Evolutionary conservation across 2,329 filamentous ascomycete species (phyloP), one percentile per base, ranked within the genome.

Genomic region (Cryphonectria japonica): DNA sequence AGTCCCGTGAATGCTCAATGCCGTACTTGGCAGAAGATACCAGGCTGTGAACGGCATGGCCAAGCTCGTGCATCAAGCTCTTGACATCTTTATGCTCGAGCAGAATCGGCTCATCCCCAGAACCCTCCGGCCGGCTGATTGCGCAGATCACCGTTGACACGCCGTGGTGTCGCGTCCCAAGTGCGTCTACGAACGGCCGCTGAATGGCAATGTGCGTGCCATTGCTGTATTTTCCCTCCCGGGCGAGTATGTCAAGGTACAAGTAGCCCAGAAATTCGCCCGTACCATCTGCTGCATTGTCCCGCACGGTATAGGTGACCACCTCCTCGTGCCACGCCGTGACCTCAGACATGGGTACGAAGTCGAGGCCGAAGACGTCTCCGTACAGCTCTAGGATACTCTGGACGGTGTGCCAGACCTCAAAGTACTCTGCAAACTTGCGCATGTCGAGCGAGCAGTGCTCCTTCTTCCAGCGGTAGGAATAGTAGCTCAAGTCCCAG

Each of bases 11-110:
- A 26, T 65, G 62, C 34, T 34, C 7, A 65, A 46, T 41, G 8
- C 32, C 62, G n/a, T 65, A 65, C 62, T 65, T 65, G 1, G 62
- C 43, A 29, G 26, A 26, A n/a, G 62, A 43, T 3, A 65, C 39
- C 29, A 65, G n/a, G 29, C 46, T 41, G n/a, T 65, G 62, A 26
- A 65, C n/a, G n/a, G 62, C 62, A 34, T 65, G 62, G 4, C 39
- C 62, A 8, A 65, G 14, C 14, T 65, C 62, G 19, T 65, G 62
- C 22, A 65, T 37, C 26, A 65, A 14, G 26, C 32, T 46, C 29
- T 50, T 43, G 16, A 65, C 5, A 8, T 65, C 39, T 19, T 50
- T 65, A 26, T 65, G 39, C 13, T 65, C 32, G n/a, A 65, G 62
- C 29, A 65, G 54, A 7, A 59, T 6, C 29, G 54, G 54, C 54